Evolutionary conservation across 1,139 yeast genomes (phyloP), one percentile per base, ranked within the genome.

Genomic region (Zygoascus sp.): DNA sequence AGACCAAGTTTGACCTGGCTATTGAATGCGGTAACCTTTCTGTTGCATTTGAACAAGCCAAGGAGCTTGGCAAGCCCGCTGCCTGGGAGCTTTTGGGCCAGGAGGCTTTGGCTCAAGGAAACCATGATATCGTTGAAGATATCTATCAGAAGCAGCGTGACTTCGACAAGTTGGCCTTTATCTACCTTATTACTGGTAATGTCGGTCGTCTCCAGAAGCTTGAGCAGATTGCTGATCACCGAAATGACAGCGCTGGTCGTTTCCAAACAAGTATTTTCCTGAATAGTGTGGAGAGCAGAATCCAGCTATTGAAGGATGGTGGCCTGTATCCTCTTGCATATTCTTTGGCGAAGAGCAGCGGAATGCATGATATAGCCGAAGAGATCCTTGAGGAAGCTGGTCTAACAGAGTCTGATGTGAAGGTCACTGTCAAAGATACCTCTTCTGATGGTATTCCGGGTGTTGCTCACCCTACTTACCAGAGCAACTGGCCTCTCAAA

Each of bases 1-100:
- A 90, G 65, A 88, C 97, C 28, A 80, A 96, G 68, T 92, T 94
- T 62, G 98, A 92, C 58, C 76, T 94, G 59, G 97, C 98, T 23
- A 75, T 92, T 55, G 97, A 92, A 69, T 87, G 96, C 63, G 92
- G 96, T 56, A 87, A 92, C 64, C 74, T 94, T 55, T 77, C 75
- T 22, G 86, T 86, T 56, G 98, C 98, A n/a, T 73, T 86, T 45
- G 83, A 78, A 53, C 96, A 90, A 69, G 98, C 98, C 38, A 80
- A 80, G 60, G 79, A 79, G 52, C 75, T 94, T 59, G 80, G 87
- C 61, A 77, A 77, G 53, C 72, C 79, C 19, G 72, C 73, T 37
- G 79, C 82, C 50, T 94, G 97, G 97, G 84, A 81, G 57, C 80
- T 78, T 57, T 73, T 94, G 49, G 95, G 90, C 37, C 77, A 78